Evolutionary conservation across 2,329 filamentous ascomycete species (phyloP).

Genomic region (Phyllosticta paracitricarpa): DNA sequence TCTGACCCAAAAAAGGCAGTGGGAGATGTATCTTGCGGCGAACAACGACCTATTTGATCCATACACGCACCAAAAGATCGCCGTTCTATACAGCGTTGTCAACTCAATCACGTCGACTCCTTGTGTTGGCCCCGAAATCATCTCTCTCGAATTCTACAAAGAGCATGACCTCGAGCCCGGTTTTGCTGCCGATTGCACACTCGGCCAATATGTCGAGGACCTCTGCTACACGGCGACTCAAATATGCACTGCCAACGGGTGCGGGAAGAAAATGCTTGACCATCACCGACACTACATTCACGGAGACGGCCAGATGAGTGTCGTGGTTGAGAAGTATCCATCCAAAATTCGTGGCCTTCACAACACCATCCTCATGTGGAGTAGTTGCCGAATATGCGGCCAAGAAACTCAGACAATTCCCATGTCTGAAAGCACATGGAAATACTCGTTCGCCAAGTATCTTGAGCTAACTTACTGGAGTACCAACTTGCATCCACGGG

Average conservation of each 20-base stretch:
- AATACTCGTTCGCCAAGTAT: conserved; percentile 97
- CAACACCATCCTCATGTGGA: conserved; percentile 93
- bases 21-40: conserved; percentile 88
- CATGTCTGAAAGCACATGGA: conserved; percentile 93
- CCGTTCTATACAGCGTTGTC: conserved; percentile 85
- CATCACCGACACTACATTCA: conserved; percentile 97
- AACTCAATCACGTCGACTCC: conserved; percentile 91
- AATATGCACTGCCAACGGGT: conserved; percentile 74
- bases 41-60: conserved; percentile 83
- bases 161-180: conserved; percentile 65
- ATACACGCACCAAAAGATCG: conserved; percentile 91
- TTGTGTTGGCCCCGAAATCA: conserved; percentile 81
- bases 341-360: conserved; percentile 54
- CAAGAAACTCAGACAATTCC: conserved; percentile 80
- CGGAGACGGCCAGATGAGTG: conserved; percentile 83
- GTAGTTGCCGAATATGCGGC: conserved; percentile 82
- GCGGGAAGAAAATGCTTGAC: conserved; percentile 79
- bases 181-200: conserved; percentile 73
- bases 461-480: conserved; percentile 97
- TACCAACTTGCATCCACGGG: conserved; percentile 63
- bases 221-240: conserved; percentile 66
- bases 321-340: conserved; percentile 72
- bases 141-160: conserved; percentile 87
- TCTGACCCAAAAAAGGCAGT: conserved; percentile 85
- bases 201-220: conserved; percentile 93